Base-by-base conservation (phyloP, 345 rosid species). In the Salix udensis region DNA sequence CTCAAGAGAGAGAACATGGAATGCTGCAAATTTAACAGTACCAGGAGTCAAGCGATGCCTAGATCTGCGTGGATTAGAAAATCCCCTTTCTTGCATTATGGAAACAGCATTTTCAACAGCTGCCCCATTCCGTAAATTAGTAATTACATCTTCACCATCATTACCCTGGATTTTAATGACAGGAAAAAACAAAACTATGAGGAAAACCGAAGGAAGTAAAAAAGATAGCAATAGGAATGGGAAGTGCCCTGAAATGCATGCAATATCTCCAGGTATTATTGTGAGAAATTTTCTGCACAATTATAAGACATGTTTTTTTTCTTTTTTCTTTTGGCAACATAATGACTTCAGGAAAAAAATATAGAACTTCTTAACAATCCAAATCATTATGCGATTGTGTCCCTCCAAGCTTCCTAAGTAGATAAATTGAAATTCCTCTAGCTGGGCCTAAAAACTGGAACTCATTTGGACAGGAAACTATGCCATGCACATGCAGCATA, bases 1-100 rank as follows among this genome's bases (percentile, higher is more conserved):
- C 81, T 94, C 94, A 65, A 92, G 77, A 67, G 97, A 92, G 9
- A 94, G 88, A 80, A 94, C 86, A 79, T 94, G 97, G 83, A 91
- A 94, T 31, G 98, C 97, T 62, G 98, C 97, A 82, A 88, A 94
- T 75, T 94, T 94, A 77, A 94, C 98, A 62, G 98, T 94, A 73
- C 98, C 98, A 76, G 97, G 96, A 19, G 97, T 94, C 85, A 94
- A 84, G 30, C 96, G 89, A 87, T 94, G 97, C 83, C 97, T 91
- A 74, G 97, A 94, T 85, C 94, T 91, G 36, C 91, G 88, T 9
- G 83, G 84, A 82, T 87, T 89, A 70, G 94, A 83, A 79, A 85
- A 85, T 68, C 98, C 96, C 76, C 88, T 89, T 85, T 91, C 94
- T 85, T 86, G 98, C 97, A 94, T 92, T 85, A 84, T 88, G 61